Base-by-base conservation (phyloP, 2,329 filamentous ascomycete species). In the Fonsecaea monophora region DNA sequence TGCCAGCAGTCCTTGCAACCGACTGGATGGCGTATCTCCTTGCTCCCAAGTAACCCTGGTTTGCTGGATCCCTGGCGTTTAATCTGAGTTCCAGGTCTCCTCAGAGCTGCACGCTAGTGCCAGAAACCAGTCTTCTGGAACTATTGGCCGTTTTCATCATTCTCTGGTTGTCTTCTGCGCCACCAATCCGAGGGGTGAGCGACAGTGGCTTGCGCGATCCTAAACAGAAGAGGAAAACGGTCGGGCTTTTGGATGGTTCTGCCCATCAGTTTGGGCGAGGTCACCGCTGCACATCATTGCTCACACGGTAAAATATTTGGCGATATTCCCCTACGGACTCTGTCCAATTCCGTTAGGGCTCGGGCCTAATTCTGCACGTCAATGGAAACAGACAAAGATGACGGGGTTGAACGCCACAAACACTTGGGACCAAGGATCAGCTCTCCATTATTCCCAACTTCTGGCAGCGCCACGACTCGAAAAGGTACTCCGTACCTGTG, bases 71-170 rank as follows among this genome's bases (percentile, higher is more conserved):
- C 53, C 60, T 62, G 60, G 53, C 38, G 35, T 50, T 55, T 55
- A 62, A 62, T 55, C 63, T 65, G 12, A 59, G 56, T 56, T 37
- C 62, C 62, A 64, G 34, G 56, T 45, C 34, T 55, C 25, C 55
- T 55, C 48, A 25, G 38, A 55, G 53, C 32, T 65, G 34, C 62
- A 59, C 45, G 50, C 42, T 34, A 54, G 18, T 55, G 34, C 34
- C 48, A 65, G 8, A 56, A 62, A 35, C 56, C 62, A 35, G 62
- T 55, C 56, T 60, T 60, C 55, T 65, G 55, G 62, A 59, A 59
- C 45, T 60, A 53, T 54, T 65, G 62, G 62, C 37, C 18, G 34
- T 53, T 65, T 53, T 38, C 62, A 53, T 53, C 21, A 53, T 59
- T 53, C 53, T 45, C 55, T 53, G 62, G 37, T 6, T 55, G n/a